phyloP scores from a whole-genome alignment of 2,329 filamentous ascomycete genomes.

The Nigrograna mackinnonii region DNA sequence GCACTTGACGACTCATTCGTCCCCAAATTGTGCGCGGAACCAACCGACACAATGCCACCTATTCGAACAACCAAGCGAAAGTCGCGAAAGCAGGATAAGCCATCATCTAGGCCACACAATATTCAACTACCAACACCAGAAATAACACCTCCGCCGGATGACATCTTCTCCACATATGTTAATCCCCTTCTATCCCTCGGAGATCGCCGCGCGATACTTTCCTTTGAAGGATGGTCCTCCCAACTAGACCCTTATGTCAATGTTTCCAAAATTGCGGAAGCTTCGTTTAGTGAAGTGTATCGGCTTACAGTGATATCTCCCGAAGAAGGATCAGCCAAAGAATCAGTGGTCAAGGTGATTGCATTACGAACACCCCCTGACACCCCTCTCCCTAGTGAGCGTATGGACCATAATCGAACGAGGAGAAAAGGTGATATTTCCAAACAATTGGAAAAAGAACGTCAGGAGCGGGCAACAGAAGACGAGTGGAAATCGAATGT shows the following conservation, averaged over 20 bases:
- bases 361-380: slow-evolving; percentile 38
- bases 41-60: slow-evolving; percentile 1
- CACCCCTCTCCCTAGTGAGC: slow-evolving; percentile 36
- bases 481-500: slow-evolving; percentile 47
- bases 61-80: slow-evolving; percentile 13
- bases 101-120: slow-evolving; percentile 8
- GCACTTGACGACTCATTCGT: too few relatives aligned
- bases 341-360: slow-evolving; percentile 53
- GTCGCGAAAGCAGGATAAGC: slow-evolving; percentile 1
- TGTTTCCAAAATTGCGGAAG: slow-evolving; percentile 66
- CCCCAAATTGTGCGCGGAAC: too few relatives aligned
- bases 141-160: slow-evolving; percentile 12
- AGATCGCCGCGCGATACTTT: slow-evolving; percentile 24
- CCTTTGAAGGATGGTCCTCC: slow-evolving; percentile 47
- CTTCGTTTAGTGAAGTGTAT: slow-evolving; percentile 69
- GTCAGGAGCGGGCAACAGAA: slow-evolving; percentile 39
- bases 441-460: slow-evolving; percentile 34
- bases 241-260: slow-evolving; percentile 48
- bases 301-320: slow-evolving; percentile 50
- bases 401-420: slow-evolving; percentile 4
- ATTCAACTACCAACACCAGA: slow-evolving; percentile 1
- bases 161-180: slow-evolving; percentile 27
- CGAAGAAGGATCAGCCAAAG: slow-evolving; percentile 33
- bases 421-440: slow-evolving; percentile 53
- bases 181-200: slow-evolving; percentile 33